phyloP scores from a whole-genome alignment of 73 alveolate genomes.

The Uronychia binucleata region DNA sequence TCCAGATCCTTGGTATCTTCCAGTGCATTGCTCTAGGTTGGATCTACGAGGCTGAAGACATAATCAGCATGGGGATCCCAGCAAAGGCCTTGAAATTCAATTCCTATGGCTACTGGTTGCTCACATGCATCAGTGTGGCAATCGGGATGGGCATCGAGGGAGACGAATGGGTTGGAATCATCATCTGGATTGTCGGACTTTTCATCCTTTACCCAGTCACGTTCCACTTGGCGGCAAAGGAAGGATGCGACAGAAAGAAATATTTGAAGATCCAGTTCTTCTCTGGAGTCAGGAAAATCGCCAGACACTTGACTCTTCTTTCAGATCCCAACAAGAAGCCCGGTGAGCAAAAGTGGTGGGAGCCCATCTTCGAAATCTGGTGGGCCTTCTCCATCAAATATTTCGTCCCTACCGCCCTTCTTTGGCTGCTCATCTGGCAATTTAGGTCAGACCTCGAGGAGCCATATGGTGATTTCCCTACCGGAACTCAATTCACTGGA shows the following conservation, averaged over 20 bases:
- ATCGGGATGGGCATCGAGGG: neutral
- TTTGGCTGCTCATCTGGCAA: neutral
- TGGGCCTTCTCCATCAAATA: constrained; percentile 5
- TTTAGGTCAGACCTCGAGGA: neutral
- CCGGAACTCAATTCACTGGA: neutral
- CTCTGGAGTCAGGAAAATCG: constrained; percentile 20
- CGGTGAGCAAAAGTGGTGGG: constrained; percentile 3
- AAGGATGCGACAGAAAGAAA: neutral
- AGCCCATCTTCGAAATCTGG: neutral
- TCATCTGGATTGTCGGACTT: neutral
- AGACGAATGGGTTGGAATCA: neutral
- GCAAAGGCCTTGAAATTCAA: neutral
- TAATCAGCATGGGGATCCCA: neutral
- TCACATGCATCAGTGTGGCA: neutral
- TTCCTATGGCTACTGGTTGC: neutral
- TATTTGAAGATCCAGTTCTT: neutral
- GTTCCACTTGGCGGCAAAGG: neutral
- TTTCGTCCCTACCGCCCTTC: constrained; percentile 6
- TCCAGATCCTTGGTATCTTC: neutral
- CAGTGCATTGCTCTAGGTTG: constrained; percentile 15
- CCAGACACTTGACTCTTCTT: constrained; percentile 7
- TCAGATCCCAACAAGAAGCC: neutral
- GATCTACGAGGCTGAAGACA: constrained; percentile 6
- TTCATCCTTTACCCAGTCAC: neutral
- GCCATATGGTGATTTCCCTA: constrained; percentile 14